Conservation (phyloP, 208 protist species). For the Porcisia hertigi region DNA sequence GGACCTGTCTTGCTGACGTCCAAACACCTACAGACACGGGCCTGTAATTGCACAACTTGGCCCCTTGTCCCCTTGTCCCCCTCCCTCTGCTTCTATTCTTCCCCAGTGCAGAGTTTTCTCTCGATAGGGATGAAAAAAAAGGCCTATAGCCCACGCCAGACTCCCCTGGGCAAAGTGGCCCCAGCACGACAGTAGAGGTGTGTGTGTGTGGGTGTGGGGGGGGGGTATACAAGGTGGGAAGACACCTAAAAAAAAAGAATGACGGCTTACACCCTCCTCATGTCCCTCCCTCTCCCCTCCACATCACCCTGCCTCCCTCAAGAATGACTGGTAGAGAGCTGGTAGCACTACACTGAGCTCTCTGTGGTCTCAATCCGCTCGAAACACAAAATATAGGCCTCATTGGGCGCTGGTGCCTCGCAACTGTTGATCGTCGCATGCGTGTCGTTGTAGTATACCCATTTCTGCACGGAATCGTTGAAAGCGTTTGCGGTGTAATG, state of each 20-base stretch:
- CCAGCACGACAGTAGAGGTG: too few relatives aligned
- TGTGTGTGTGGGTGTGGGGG: too few relatives aligned
- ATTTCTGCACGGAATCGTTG: constrained; percentile 53
- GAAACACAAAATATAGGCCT: constrained; percentile 83
- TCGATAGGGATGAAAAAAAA: neutral
- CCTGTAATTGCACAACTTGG: neutral
- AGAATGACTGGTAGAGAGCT: neutral
- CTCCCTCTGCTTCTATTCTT: neutral
- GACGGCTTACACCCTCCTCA: too few relatives aligned
- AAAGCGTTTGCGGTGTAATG: constrained; percentile 80
- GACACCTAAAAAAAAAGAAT: too few relatives aligned
- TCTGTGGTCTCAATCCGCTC: constrained; percentile 35
- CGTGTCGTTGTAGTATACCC: constrained; percentile 83
- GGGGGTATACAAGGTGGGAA: too few relatives aligned
- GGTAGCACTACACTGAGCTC: neutral
- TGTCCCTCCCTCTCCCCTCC: neutral
- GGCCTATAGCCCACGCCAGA: too few relatives aligned
- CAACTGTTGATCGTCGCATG: constrained; percentile 28
- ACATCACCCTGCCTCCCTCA: neutral
- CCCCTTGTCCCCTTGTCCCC: neutral
- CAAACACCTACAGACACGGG: neutral
- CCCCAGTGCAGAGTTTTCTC: neutral
- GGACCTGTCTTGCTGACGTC: neutral
- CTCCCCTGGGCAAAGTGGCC: too few relatives aligned
- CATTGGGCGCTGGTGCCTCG: constrained; percentile 27